Evolutionary conservation across 768 basidiomycete species (phyloP).

Genomic region (Lactarius hengduanensis): DNA sequence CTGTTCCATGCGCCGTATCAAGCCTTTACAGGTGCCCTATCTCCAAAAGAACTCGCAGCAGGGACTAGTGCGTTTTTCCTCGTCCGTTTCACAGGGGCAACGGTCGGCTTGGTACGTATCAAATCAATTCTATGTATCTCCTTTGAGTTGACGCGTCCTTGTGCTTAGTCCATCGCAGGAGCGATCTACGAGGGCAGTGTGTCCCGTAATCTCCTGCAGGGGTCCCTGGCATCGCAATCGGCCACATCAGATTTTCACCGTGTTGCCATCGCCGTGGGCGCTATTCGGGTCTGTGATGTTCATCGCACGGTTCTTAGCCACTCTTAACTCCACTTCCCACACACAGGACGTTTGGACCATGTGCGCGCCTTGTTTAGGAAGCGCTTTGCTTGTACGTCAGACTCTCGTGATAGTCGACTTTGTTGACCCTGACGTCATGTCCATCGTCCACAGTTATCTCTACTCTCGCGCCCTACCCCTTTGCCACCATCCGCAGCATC

Average conservation of each 20-base stretch:
- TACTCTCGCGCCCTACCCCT: conserved; percentile 24
- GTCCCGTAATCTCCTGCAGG: conserved; percentile 13
- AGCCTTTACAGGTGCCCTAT: conserved; percentile 65
- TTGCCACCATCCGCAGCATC: conserved; percentile 12
- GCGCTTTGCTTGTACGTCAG: conserved; percentile 25
- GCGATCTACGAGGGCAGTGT: conserved; percentile 50
- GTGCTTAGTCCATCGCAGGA: conserved; percentile 66
- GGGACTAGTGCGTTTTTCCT: conserved; percentile 88
- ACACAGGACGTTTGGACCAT: conserved; percentile 28
- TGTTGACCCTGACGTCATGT: conserved; percentile 15
- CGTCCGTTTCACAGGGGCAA: conserved; percentile 84
- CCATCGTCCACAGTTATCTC: conserved; percentile 18
- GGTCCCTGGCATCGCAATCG: background rate
- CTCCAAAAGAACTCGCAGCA: conserved; percentile 64
- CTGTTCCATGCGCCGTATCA: conserved; percentile 86
- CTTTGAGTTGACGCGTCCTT: conserved; percentile 18
- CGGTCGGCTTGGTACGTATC: conserved; percentile 67
- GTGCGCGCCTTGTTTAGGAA: conserved; percentile 29
- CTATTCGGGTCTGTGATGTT: conserved; percentile 23
- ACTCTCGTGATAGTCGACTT: background rate
- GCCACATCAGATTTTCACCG: background rate
- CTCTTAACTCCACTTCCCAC: conserved; percentile 13
- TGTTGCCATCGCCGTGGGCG: conserved; percentile 17
- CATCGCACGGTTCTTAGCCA: conserved; percentile 9
- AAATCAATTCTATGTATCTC: background rate